Percentiles rank a stretch among this genome's conserved stretches.
Evolutionary conservation across 2,329 filamentous ascomycete genomes (phyloP).

Genomic region (Drechmeria coniospora): DNA sequence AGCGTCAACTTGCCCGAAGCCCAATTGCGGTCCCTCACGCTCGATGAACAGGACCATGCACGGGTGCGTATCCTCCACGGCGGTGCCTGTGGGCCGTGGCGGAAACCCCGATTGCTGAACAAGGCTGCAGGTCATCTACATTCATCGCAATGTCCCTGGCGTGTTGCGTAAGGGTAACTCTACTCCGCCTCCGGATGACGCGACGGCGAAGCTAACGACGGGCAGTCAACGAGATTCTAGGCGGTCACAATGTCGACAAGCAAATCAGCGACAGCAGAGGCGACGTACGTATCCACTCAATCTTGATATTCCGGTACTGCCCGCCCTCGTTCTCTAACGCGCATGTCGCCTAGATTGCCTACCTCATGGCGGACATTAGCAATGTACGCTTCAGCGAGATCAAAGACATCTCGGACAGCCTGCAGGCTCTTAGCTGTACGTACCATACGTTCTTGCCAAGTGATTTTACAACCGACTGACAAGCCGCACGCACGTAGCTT

Average conservation of each 20-base stretch:
- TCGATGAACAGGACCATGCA: conserved; percentile 78
- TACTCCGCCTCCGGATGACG: too few relatives aligned
- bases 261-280: conserved; percentile 94
- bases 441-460: too few relatives aligned
- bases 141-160: conserved; percentile 92
- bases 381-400: conserved; percentile 68
- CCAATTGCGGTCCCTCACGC: conserved; percentile 71
- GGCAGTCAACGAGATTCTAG: conserved; percentile 81
- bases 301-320: background rate
- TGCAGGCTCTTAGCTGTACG: conserved; percentile 71
- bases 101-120: too few relatives aligned
- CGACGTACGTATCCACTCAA: conserved; percentile 40
- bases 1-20: conserved; percentile 97
- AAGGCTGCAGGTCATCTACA: conserved; percentile 58
- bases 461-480: too few relatives aligned
- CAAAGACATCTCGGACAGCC: conserved; percentile 66
- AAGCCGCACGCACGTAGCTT: conserved; percentile 17
- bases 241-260: conserved; percentile 95
- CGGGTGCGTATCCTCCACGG: conserved; percentile 42
- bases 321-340: background rate
- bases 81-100: too few relatives aligned
- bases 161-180: conserved; percentile 76
- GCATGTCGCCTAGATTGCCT: conserved; percentile 49
- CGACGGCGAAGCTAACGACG: conserved; percentile 4
- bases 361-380: conserved; percentile 96